Base-by-base conservation (phyloP, 148 eudicot species). In the Chenopodium quinoa region DNA sequence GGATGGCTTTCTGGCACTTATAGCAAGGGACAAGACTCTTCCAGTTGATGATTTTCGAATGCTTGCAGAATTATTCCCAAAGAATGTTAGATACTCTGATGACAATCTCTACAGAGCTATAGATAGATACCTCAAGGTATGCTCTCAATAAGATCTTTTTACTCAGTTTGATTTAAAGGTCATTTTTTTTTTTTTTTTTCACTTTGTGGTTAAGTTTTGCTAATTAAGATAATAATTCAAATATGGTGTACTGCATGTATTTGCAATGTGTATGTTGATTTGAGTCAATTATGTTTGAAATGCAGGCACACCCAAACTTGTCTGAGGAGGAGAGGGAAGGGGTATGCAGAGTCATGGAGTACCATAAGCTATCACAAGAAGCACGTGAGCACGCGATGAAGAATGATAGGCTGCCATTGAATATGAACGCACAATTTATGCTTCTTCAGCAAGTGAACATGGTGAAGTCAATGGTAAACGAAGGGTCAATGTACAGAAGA, bases 71-170 rank as follows among this genome's bases (percentile, higher is more conserved):
- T 85, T 87, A 14, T 83, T 90, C 82, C 92, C 90, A 27, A 87
- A 66, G 71, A 76, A 70, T 67, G 89, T 88, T 20, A 82, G 92
- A 5, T 73, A 78, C 67, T 85, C 87, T 20, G 72, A 88, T 70
- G 88, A 90, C 78, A 83, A 83, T 77, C 89, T 90, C 48, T 88
- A 89, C 46, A 80, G 85, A 74, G 90, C 89, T 34, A 88, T 88
- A 34, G 92, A 89, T 80, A 83, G 80, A 52, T 90, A 81, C 80
- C 92, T 90, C 65, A 88, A 90, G 92, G 92, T 90, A 86, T 80
- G 79, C 44, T 27, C 50, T 71, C 13, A 80, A 76, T 60, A 13
- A 25, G 70, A 63, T 63, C 67, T 0, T 63, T 63, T 63, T 23
- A 63, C 67, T 6, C 27, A 63, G 27, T 8, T 63, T 63, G 27